phyloP scores from a whole-genome alignment of 2,329 filamentous ascomycete species.

The Ceratocystis harringtonii region DNA sequence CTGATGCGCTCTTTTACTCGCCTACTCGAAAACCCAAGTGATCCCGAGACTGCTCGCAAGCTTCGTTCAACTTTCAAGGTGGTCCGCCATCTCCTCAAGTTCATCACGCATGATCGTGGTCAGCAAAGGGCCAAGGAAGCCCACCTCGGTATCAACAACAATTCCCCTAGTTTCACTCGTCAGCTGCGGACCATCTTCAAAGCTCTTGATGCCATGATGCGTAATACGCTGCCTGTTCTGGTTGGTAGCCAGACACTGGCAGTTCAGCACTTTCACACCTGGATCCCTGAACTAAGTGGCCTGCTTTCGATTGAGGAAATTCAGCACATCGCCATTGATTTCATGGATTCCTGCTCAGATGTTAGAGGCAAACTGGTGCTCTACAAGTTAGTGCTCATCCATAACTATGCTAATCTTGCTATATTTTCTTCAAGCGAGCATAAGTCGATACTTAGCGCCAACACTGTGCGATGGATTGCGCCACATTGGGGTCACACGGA shows the following conservation, averaged over 20 bases:
- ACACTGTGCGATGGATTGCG: conserved; percentile 78
- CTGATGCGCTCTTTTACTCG: conserved; percentile 75
- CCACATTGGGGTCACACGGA: conserved; percentile 78
- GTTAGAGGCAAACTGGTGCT: conserved; percentile 84
- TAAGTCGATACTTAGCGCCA: conserved; percentile 56
- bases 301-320: conserved; percentile 72
- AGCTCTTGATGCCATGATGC: conserved; percentile 78
- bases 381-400: conserved; percentile 83
- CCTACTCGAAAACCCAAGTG: conserved; percentile 66
- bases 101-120: conserved; percentile 76
- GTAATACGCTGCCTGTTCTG: conserved; percentile 66
- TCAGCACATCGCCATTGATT: conserved; percentile 77
- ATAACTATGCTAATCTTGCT: conserved; percentile 73
- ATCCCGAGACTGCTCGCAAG: conserved; percentile 68
- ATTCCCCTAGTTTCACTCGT: conserved; percentile 58
- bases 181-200: conserved; percentile 81
- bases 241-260: conserved; percentile 90
- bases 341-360: conserved; percentile 75
- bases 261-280: conserved; percentile 91
- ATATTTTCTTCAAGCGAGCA: conserved; percentile 71
- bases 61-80: conserved; percentile 90
- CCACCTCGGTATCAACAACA: conserved; percentile 67
- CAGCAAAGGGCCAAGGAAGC: conserved; percentile 83
- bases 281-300: conserved; percentile 78
- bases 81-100: conserved; percentile 79